Conservation (phyloP, 805 yeast species). For the Groenewaldozyma salmanticensis region DNA sequence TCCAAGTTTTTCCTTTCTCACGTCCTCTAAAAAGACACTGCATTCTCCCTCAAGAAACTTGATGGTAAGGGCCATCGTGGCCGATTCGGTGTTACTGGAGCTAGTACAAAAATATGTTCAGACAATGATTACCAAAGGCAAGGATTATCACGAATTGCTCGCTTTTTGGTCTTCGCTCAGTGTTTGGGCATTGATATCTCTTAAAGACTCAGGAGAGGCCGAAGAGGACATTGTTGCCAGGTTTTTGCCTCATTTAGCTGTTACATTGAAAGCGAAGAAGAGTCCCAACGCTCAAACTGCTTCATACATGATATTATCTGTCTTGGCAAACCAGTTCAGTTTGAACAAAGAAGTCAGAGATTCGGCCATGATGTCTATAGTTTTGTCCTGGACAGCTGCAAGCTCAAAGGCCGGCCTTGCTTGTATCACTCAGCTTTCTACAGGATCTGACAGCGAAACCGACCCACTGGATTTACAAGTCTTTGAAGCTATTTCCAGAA, state of each 20-base stretch:
- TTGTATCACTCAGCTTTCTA: conserved; percentile 26
- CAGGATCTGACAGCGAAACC: conserved; percentile 11
- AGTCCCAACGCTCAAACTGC: conserved; percentile 62
- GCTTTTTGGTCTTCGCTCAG: conserved; percentile 70
- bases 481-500: conserved; percentile 13
- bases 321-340: conserved; percentile 63
- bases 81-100: conserved; percentile 57
- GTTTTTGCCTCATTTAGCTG: conserved; percentile 27
- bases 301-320: conserved; percentile 74
- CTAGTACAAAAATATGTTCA: conserved; percentile 51
- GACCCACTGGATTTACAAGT: conserved; percentile 14
- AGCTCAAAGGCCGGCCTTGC: conserved; percentile 23
- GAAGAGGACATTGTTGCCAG: conserved; percentile 28
- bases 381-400: conserved; percentile 34
- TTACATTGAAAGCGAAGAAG: conserved; percentile 18
- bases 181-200: conserved; percentile 58
- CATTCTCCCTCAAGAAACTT: conserved; percentile 59
- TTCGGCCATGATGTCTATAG: conserved; percentile 54
- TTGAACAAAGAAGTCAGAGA: conserved; percentile 43
- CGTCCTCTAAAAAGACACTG: conserved; percentile 53
- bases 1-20: conserved; percentile 64
- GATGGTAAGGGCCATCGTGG: conserved; percentile 56
- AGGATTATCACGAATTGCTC: conserved; percentile 57
- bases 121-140: conserved; percentile 41
- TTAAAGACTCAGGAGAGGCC: conserved; percentile 34